phyloP scores from a whole-genome alignment of 768 basidiomycete species.

The Gymnopilus dilepis region DNA sequence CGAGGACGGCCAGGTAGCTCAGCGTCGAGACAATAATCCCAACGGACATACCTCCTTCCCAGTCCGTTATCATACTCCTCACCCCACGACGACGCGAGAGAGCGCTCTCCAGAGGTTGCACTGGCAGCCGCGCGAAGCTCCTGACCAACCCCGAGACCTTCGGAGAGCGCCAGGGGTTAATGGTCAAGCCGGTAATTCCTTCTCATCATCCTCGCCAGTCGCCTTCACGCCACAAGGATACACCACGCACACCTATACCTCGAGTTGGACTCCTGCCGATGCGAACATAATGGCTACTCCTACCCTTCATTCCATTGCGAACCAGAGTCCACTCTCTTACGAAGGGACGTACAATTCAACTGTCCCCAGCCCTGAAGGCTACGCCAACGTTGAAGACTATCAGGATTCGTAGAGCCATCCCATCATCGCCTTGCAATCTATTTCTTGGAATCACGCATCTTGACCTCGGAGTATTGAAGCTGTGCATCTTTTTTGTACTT shows the following conservation, averaged over 20 bases:
- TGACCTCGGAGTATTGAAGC: conserved; percentile 8
- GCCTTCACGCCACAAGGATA: conserved; percentile 45
- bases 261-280: conserved; percentile 44
- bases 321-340: conserved; percentile 35
- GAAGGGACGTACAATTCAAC: conserved; percentile 38
- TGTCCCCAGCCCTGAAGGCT: conserved; percentile 50
- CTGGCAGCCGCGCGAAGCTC: conserved; percentile 43
- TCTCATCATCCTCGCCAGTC: conserved; percentile 41
- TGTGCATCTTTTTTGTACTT: background rate
- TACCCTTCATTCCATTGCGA: conserved; percentile 40
- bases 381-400: conserved; percentile 48
- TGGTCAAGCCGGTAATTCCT: conserved; percentile 35
- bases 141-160: conserved; percentile 38
- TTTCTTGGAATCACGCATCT: conserved; percentile 29
- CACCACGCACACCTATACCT: conserved; percentile 40
- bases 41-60: conserved; percentile 26
- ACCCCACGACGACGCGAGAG: conserved; percentile 35
- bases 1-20: conserved; percentile 31
- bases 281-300: conserved; percentile 38
- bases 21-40: conserved; percentile 40
- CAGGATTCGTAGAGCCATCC: conserved; percentile 38
- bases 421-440: background rate
- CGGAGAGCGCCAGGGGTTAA: conserved; percentile 28
- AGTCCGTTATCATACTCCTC: conserved; percentile 32
- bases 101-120: conserved; percentile 40